phyloP scores from a whole-genome alignment of 1,284 basidiomycete genomes.

The Apiotrichum siamense region DNA sequence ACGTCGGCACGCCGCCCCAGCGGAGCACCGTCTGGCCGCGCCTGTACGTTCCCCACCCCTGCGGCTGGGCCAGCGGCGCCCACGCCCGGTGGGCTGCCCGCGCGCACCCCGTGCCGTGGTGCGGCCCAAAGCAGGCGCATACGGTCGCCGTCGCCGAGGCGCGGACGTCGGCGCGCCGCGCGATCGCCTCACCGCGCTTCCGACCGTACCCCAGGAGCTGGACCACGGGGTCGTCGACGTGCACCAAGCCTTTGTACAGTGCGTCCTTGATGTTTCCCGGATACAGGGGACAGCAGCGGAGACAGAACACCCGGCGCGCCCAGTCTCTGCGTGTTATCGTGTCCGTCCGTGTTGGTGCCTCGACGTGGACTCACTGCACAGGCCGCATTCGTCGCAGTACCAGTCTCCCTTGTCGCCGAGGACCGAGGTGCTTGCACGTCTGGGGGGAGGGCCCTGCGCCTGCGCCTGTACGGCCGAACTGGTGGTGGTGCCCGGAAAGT shows the following conservation, averaged over 20 bases:
- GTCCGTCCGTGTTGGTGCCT: background rate
- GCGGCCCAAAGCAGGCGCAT: slow-evolving; percentile 14
- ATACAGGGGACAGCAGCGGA: slow-evolving; percentile 16
- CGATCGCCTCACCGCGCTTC: slow-evolving; percentile 3
- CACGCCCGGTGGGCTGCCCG: too few relatives aligned
- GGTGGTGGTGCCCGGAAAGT: too few relatives aligned
- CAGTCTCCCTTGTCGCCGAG: slow-evolving; percentile 16
- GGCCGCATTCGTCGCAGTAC: slow-evolving; percentile 14
- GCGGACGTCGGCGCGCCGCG: background rate
- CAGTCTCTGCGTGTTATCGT: too few relatives aligned
- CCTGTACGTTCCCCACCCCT: slow-evolving; percentile 5
- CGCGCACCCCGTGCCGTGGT: slow-evolving; percentile 13
- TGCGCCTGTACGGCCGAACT: too few relatives aligned
- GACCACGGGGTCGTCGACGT: slow-evolving; percentile 11
- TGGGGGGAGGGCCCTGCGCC: background rate
- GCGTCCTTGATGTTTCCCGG: slow-evolving; percentile 11
- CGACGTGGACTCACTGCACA: slow-evolving; percentile 10
- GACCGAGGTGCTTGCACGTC: slow-evolving; percentile 1
- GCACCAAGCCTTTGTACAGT: slow-evolving; percentile 8
- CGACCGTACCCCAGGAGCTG: slow-evolving; percentile 1
- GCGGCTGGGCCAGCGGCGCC: too few relatives aligned
- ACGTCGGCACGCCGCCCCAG: too few relatives aligned
- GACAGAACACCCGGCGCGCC: slow-evolving; percentile 10
- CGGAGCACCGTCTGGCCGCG: background rate
- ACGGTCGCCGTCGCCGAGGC: background rate